phyloP scores from a whole-genome alignment of 2,329 filamentous ascomycete genomes.

The Dactylellina parvicollis region DNA sequence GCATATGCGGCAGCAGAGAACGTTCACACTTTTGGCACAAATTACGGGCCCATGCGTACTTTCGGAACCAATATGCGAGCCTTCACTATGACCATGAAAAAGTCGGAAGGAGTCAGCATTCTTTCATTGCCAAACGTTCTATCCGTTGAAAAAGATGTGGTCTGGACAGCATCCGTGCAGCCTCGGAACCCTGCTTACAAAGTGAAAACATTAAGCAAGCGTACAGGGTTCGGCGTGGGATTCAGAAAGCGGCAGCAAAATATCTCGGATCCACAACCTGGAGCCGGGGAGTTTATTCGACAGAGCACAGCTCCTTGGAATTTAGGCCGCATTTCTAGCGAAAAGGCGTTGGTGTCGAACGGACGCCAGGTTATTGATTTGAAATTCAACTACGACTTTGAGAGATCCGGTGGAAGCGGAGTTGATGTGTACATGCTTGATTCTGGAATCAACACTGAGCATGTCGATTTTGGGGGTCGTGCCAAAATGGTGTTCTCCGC shows the following conservation, averaged over 20 bases:
- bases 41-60: conserved; percentile 25
- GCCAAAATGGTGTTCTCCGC: conserved; percentile 54
- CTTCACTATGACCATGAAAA: conserved; percentile 34
- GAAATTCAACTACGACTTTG: conserved; percentile 55
- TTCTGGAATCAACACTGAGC: conserved; percentile 61
- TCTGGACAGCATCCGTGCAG: conserved; percentile 7
- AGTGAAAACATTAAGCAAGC: conserved; percentile 25
- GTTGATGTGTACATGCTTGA: conserved; percentile 66
- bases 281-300: neutral
- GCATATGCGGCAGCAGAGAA: neutral
- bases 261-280: too few species aligned
- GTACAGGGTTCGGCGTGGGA: conserved; percentile 29
- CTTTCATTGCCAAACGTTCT: conserved; percentile 2
- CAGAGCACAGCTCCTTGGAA: conserved; percentile 56
- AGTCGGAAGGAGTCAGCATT: conserved; percentile 34
- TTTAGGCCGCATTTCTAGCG: conserved; percentile 59
- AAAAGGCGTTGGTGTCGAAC: conserved; percentile 56
- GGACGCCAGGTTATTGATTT: conserved; percentile 58
- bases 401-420: conserved; percentile 59
- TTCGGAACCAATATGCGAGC: conserved; percentile 34
- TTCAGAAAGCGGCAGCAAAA: conserved; percentile 5
- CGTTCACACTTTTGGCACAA: conserved; percentile 4
- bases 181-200: conserved; percentile 38
- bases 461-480: conserved; percentile 58
- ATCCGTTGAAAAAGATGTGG: conserved; percentile 21